Evolutionary conservation across 176 grass and related monocot species (phyloP), one percentile per base, ranked within the genome.

Genomic region (Ensete glaucum): DNA sequence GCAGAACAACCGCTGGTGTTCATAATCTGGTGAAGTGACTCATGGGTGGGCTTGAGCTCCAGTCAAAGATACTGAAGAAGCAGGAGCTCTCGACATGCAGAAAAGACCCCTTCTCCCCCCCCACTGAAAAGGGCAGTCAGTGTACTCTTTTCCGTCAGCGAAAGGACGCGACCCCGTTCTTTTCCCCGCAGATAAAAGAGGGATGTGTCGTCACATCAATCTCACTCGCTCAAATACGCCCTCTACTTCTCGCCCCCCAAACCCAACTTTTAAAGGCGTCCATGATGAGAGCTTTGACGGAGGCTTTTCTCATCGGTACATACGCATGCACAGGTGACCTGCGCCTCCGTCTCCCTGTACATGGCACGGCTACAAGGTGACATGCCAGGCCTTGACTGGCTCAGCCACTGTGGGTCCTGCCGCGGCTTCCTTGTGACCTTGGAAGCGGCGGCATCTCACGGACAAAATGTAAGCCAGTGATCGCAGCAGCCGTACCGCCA

Each of bases 401-500:
- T 6, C 34, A 43, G 34, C 4, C 29, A 34, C 3, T 0, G 29
- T 34, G 29, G 29, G 29, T 34, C 29, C 29, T 3, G 29, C 29
- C 3, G 29, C 29, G 29, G 0, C 29, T 34, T 34, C 4, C 29
- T n/a, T 19, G 50, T 51, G 11, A 20, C 10, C 21, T 2, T 21
- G 16, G 43, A 29, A 75, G 73, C 27, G 73, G 73, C 73, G 73
- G 73, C 73, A 75, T 75, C 73, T 75, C 73, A 21, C 73, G 55
- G 73, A 75, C 53, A 75, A 70, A 49, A 25, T 70, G 67, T 17
- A 51, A 70, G 29, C 67, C 17, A 50, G 67, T 48, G 9, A 5
- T 19, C 51, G 48, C 48, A 11, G 67, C 16, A 15, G 67, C 67
- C 67, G 67, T 70, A 70, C 67, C 17, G 16, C 67, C 6, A 43